Percentiles rank a stretch among this genome's conserved stretches.
These are phyloP conservation scores for Boletus sp. DNA, from an alignment of 1,284 basidiomycete genomes.

Conservation along the genomic window DNA sequence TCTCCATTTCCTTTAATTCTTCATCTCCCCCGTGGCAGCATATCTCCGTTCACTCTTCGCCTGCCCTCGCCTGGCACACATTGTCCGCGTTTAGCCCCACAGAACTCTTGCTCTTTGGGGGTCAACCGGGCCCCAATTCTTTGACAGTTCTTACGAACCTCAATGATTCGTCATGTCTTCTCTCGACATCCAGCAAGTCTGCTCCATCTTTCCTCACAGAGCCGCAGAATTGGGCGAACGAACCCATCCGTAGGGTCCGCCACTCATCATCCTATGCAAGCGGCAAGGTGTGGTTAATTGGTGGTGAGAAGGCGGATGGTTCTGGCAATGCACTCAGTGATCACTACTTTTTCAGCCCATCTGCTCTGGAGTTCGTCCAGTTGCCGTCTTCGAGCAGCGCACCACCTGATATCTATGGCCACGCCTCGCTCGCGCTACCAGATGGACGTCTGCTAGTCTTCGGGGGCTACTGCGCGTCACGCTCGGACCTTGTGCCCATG, in stretches of 20 bases:
- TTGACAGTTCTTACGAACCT: slow-evolving; percentile 46
- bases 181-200: slow-evolving; percentile 41
- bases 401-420: slow-evolving; percentile 68
- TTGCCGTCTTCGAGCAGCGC: slow-evolving; percentile 50
- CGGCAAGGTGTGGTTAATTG: slow-evolving; percentile 54
- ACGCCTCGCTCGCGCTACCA: slow-evolving; percentile 60
- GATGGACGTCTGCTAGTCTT: slow-evolving; percentile 72
- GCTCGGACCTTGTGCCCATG: slow-evolving; percentile 49
- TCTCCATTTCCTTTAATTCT: slow-evolving; percentile 54
- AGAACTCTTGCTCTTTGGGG: slow-evolving; percentile 66
- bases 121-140: slow-evolving; percentile 62
- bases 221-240: slow-evolving; percentile 51
- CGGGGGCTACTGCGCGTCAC: slow-evolving; percentile 63
- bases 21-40: slow-evolving; percentile 65
- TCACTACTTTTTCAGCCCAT: slow-evolving; percentile 61
- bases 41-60: slow-evolving; percentile 47
- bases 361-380: slow-evolving; percentile 46
- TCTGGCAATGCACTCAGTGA: slow-evolving; percentile 60
- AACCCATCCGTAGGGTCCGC: slow-evolving; percentile 71
- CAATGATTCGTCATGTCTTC: slow-evolving; percentile 60
- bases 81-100: slow-evolving; percentile 60
- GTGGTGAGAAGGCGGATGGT: slow-evolving; percentile 76
- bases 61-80: slow-evolving; percentile 76
- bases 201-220: slow-evolving; percentile 48
- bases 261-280: slow-evolving; percentile 55